Base-by-base conservation (phyloP, 2,329 filamentous ascomycete species). In the Trichoderma sp. region DNA sequence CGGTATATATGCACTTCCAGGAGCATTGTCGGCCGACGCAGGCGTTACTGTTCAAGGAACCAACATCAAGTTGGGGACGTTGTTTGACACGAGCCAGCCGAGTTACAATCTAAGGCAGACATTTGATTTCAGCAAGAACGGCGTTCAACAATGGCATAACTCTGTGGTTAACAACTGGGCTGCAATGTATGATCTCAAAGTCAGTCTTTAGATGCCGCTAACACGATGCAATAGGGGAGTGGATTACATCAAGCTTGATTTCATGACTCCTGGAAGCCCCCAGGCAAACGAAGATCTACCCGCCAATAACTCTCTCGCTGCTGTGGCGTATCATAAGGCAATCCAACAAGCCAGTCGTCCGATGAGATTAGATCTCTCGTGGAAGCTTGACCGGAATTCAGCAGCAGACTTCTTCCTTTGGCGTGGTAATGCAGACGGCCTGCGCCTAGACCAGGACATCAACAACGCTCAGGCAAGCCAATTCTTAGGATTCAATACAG, bases 341-440 rank as follows among this genome's bases (percentile, higher is more conserved):
- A 71, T 71, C 62, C 68, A 71, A 29, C 68, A 71, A 62, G 68
- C 68, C 11, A 71, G 68, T 71, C 68, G 68, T 5, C 68, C 68
- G 6, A 71, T 71, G 68, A 41, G 68, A 45, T 33, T 71, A 24
- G 68, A 71, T 33, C 56, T 71, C 3, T 71, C 68, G 35, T 71
- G 68, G 68, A 71, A 71, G 24, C 56, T 71, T 16, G 68, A 71
- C 12, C 56, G 68, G 18, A 62, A 71, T 14, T 41, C 68, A 31
- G 68, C 33, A 8, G 68, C 53, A 29, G 67, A 71, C 8, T 71
- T 60, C 53, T 71, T 60, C 56, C 68, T 71, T 29, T 71, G 68
- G 68, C 68, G 68, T 4, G 68, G 68, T 24, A 71, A 71, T 18
- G 68, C 68, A 31, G 68, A 71, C 16, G 68, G 68, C 16, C 11